Conservation (phyloP, 352 stramenopile species). For the Pythium folliculosum region DNA sequence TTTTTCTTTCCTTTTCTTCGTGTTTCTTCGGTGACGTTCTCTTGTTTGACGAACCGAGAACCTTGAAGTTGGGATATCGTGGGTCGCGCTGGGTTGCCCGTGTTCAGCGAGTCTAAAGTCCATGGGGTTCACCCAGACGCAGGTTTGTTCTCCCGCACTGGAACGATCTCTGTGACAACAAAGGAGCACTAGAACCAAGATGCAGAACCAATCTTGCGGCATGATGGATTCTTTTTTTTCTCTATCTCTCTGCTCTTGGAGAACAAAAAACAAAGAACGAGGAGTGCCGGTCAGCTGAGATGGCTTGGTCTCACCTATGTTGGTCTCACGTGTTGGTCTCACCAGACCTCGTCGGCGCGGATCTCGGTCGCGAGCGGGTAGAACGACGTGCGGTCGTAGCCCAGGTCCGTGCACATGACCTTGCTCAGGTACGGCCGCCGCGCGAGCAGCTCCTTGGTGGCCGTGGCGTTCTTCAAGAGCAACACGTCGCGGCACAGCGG, state of each 20-base stretch:
- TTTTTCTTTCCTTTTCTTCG: not conserved
- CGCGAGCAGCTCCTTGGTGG: conserved; percentile 1
- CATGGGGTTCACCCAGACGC: not conserved
- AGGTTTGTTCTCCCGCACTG: not conserved
- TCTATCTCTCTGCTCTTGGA: too few species aligned
- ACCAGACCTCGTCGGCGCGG: conserved; percentile 10
- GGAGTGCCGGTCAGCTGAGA: not conserved
- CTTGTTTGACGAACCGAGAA: not conserved
- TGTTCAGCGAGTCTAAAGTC: not conserved
- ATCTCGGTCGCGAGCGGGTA: conserved; percentile 12
- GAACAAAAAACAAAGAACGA: not conserved
- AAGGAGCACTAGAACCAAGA: not conserved
- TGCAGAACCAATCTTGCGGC: too few species aligned
- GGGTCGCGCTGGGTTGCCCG: not conserved
- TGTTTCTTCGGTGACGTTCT: not conserved
- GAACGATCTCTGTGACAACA: not conserved
- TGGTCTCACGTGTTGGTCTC: too few species aligned
- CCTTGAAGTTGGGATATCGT: not conserved
- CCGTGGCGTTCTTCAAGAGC: conserved; percentile 5
- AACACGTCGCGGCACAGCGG: conserved; percentile 6
- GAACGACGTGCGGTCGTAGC: conserved; percentile 6
- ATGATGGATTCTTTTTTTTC: too few species aligned
- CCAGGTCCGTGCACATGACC: conserved; percentile 5
- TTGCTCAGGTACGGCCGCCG: conserved; percentile 7
- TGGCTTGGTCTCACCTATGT: too few species aligned